Evolutionary conservation across 495 filamentous ascomycete genomes (phyloP).

Genomic region (Trichoderma reesei): DNA sequence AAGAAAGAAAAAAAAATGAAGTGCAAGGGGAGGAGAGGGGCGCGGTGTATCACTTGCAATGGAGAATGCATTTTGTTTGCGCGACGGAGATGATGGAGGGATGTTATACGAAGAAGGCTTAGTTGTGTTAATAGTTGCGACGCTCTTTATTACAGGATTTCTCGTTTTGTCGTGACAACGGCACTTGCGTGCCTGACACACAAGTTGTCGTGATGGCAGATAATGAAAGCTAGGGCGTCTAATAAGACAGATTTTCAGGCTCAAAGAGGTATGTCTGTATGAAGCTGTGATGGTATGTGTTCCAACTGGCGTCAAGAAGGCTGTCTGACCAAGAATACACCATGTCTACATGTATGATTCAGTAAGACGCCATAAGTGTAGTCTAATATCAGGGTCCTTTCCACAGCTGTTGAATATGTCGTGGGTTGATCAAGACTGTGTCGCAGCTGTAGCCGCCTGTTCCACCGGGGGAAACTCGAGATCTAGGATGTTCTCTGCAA

Average conservation of each 20-base stretch:
- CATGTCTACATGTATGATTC: neutral
- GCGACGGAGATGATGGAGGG: neutral
- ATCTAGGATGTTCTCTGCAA: neutral
- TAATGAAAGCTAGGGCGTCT: neutral
- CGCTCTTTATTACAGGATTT: slow-evolving; percentile 7
- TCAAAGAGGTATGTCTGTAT: neutral
- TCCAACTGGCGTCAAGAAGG: neutral
- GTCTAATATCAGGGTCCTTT: neutral
- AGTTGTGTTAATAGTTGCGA: slow-evolving; percentile 5
- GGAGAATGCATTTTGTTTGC: slow-evolving; percentile 3
- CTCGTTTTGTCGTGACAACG: neutral
- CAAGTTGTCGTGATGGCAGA: neutral
- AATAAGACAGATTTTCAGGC: neutral
- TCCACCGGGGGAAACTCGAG: slow-evolving; percentile 9
- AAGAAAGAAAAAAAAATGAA: neutral
- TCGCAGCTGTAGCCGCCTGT: neutral
- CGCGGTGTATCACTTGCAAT: neutral
- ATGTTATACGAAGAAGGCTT: slow-evolving; percentile 4
- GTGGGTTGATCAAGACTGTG: neutral
- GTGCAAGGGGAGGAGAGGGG: neutral
- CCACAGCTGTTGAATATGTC: neutral
- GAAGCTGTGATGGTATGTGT: neutral
- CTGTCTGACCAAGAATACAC: neutral
- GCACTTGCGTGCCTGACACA: neutral
- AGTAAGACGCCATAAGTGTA: neutral